Conservation (phyloP, 768 basidiomycete genomes). For the Pholiota conissans region DNA sequence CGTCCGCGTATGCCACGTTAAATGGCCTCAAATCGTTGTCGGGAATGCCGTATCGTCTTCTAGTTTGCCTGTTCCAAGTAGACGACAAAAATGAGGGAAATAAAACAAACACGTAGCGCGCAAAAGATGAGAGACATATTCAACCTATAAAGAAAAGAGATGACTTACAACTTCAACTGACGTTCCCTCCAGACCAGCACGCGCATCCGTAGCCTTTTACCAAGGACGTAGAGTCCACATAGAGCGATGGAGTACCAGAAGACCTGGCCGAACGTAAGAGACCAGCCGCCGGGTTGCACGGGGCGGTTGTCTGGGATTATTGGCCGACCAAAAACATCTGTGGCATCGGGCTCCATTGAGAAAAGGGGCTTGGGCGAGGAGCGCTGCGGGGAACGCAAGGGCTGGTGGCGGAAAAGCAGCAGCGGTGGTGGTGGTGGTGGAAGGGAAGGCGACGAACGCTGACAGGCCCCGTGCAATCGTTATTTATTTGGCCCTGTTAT, state of each 20-base stretch:
- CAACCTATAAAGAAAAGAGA: background rate
- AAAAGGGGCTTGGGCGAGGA: constrained; percentile 17
- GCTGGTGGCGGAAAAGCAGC: constrained; percentile 30
- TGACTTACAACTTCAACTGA: constrained; percentile 61
- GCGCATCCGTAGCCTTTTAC: constrained; percentile 41
- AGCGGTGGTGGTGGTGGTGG: constrained; percentile 30
- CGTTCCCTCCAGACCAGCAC: constrained; percentile 62
- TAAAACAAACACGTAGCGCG: constrained; percentile 18
- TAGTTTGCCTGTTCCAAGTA: constrained; percentile 52
- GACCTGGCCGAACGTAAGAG: constrained; percentile 40
- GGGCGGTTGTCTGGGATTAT: constrained; percentile 37
- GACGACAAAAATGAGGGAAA: background rate
- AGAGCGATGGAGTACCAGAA: constrained; percentile 36
- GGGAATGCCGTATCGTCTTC: constrained; percentile 80
- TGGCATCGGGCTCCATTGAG: constrained; percentile 63
- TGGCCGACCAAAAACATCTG: constrained; percentile 71
- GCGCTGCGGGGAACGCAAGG: constrained; percentile 18
- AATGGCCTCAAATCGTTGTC: constrained; percentile 82
- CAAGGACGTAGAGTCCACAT: constrained; percentile 36
- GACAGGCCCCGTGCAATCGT: constrained; percentile 25
- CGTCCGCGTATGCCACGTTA: constrained; percentile 82
- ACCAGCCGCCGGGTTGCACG: constrained; percentile 29
- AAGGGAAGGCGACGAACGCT: constrained; percentile 21
- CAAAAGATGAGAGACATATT: constrained; percentile 1
- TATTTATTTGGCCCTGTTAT: constrained; percentile 34